Percentiles rank a stretch among this genome's conserved stretches.
Evolutionary conservation across 2,329 filamentous ascomycete species (phyloP).

Genomic region (Myrmaecium sp.): DNA sequence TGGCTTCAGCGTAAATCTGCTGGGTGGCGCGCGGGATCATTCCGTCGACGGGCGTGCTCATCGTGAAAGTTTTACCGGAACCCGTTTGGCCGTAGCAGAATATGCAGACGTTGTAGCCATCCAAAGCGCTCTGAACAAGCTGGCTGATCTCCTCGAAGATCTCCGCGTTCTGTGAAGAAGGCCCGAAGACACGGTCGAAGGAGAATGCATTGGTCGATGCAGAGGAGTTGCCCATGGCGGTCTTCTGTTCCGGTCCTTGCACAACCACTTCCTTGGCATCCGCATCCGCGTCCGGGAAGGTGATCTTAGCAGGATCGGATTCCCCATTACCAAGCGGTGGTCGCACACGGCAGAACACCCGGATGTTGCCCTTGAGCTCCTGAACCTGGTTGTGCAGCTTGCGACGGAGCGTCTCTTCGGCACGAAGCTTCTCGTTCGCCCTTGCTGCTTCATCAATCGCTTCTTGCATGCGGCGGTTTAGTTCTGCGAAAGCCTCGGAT

Average conservation of each 20-base stretch:
- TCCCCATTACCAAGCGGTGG: constrained; percentile 47
- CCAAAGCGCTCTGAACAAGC: constrained; percentile 85
- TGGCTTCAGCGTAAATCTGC: constrained; percentile 84
- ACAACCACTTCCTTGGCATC: constrained; percentile 79
- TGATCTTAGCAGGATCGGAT: constrained; percentile 53
- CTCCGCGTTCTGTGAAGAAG: constrained; percentile 59
- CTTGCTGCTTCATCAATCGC: constrained; percentile 52
- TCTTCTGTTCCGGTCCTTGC: constrained; percentile 68
- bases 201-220: constrained; percentile 72
- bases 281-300: constrained; percentile 61
- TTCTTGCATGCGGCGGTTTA: constrained; percentile 66
- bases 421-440: constrained; percentile 66
- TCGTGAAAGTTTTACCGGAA: constrained; percentile 91
- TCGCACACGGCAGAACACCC: constrained; percentile 91
- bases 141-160: constrained; percentile 96
- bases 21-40: constrained; percentile 90
- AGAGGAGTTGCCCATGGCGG: constrained; percentile 56
- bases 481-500: constrained; percentile 66
- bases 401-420: constrained; percentile 76
- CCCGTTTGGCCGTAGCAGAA: constrained; percentile 98
- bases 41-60: constrained; percentile 76
- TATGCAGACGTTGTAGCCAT: constrained; percentile 97
- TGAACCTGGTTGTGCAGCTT: constrained; percentile 96
- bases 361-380: constrained; percentile 94
- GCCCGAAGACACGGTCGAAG: constrained; percentile 85